Conservation (phyloP, 164 flowering plant species). For the Akebia trifoliata region DNA sequence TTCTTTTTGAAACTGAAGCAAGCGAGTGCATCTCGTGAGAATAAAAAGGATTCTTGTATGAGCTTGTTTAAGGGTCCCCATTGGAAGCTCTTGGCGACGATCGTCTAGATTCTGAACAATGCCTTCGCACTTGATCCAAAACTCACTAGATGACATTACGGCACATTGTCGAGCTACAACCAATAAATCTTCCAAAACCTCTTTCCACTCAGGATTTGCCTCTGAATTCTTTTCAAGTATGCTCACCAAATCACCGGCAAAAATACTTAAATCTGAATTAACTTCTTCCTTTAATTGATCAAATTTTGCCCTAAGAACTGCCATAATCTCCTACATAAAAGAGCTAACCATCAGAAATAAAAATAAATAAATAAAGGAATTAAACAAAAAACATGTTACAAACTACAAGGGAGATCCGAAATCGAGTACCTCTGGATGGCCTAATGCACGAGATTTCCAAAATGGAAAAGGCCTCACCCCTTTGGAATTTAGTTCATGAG, state of each 20-base stretch:
- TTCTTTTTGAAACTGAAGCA: conserved; percentile 92
- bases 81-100: conserved; percentile 81
- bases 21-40: conserved; percentile 87
- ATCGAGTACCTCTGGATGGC: conserved; percentile 64
- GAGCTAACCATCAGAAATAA: not conserved
- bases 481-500: conserved; percentile 96
- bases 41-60: conserved; percentile 87
- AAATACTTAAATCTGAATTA: conserved; percentile 61
- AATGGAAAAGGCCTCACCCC: conserved; percentile 86
- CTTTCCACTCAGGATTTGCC: conserved; percentile 62
- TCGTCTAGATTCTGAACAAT: conserved; percentile 93
- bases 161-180: conserved; percentile 73
- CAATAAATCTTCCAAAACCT: conserved; percentile 75
- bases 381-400: not conserved
- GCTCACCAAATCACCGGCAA: conserved; percentile 84
- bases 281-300: conserved; percentile 87
- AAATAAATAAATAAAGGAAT: not conserved
- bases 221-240: conserved; percentile 58
- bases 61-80: conserved; percentile 77
- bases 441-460: conserved; percentile 75
- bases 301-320: conserved; percentile 63
- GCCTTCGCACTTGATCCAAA: conserved; percentile 86
- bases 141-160: conserved; percentile 74
- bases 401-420: not conserved
- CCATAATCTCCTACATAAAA: conserved; percentile 60